phyloP scores from a whole-genome alignment of 768 basidiomycete species.

The Calocybe cyanea region DNA sequence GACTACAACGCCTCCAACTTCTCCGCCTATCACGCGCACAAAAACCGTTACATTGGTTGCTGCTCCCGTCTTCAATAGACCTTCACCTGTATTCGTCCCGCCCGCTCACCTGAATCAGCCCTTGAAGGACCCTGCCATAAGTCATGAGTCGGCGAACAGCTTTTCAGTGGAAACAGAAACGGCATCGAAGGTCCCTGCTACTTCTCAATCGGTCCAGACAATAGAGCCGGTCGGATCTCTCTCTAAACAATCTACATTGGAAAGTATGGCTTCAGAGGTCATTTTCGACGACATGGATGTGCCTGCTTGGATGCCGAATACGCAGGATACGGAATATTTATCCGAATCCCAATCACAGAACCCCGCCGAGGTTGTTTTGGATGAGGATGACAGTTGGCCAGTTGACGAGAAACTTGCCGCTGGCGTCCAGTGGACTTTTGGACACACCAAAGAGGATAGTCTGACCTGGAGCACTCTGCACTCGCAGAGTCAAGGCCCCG shows the following conservation, averaged over 20 bases:
- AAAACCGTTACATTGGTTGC: constrained; percentile 29
- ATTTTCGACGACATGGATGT: constrained; percentile 46
- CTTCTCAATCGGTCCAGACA: constrained; percentile 28
- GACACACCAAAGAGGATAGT: constrained; percentile 57
- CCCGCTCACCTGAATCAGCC: constrained; percentile 25
- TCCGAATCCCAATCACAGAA: constrained; percentile 33
- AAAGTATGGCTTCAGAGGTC: constrained; percentile 46
- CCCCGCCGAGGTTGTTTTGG: constrained; percentile 28
- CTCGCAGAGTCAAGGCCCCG: constrained; percentile 50
- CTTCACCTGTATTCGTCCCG: constrained; percentile 47
- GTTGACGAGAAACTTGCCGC: constrained; percentile 59
- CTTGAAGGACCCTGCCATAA: constrained; percentile 28
- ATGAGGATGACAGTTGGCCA: constrained; percentile 77
- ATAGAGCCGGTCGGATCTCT: constrained; percentile 26
- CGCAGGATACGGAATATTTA: constrained; percentile 58
- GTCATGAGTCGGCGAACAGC: constrained; percentile 18
- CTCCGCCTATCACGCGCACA: constrained; percentile 41
- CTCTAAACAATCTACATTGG: constrained; percentile 52
- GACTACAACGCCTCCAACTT: constrained; percentile 56
- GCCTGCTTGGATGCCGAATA: constrained; percentile 53
- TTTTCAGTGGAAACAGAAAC: constrained; percentile 43
- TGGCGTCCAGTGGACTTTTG: constrained; percentile 61
- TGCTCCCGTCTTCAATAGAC: constrained; percentile 60
- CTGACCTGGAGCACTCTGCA: constrained; percentile 74
- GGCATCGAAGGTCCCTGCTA: constrained; percentile 39